Conservation (phyloP, 495 filamentous ascomycete genomes). For the Trichocladium antarcticum region DNA sequence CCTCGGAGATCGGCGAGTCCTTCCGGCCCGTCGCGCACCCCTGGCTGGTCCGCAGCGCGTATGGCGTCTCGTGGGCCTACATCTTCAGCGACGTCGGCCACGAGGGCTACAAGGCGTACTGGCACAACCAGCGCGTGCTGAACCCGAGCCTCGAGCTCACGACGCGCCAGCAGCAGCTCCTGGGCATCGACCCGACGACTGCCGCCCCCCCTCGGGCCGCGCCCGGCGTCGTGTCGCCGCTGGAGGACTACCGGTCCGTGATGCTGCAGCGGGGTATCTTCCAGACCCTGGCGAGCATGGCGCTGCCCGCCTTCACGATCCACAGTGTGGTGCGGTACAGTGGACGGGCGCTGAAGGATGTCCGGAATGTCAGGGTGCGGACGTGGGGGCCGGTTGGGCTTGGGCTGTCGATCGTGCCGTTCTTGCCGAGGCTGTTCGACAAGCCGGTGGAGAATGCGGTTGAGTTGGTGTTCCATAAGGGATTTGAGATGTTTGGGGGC, state of each 20-base stretch:
- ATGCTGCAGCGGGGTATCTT: slow-evolving; percentile 87
- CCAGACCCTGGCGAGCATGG: slow-evolving; percentile 86
- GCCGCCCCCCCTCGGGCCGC: slow-evolving; percentile 5
- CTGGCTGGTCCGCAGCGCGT: slow-evolving; percentile 65
- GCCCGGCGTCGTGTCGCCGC: slow-evolving; percentile 52
- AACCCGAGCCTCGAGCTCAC: slow-evolving; percentile 41
- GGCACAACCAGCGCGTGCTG: slow-evolving; percentile 56
- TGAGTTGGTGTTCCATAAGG: slow-evolving; percentile 80
- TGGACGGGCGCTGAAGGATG: slow-evolving; percentile 65
- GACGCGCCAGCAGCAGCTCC: slow-evolving; percentile 27
- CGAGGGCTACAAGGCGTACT: slow-evolving; percentile 92
- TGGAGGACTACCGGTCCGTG: slow-evolving; percentile 84
- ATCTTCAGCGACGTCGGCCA: slow-evolving; percentile 80
- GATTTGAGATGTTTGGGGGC: slow-evolving; percentile 58
- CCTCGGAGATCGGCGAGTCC: slow-evolving; percentile 91
- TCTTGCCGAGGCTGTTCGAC: slow-evolving; percentile 83
- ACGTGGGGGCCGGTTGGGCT: slow-evolving; percentile 89
- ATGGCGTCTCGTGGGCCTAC: slow-evolving; percentile 88
- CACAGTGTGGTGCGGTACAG: slow-evolving; percentile 84
- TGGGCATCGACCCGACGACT: slow-evolving; percentile 19
- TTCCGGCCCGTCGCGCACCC: slow-evolving; percentile 91
- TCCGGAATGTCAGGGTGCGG: slow-evolving; percentile 59
- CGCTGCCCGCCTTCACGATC: slow-evolving; percentile 87
- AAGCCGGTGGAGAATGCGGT: slow-evolving; percentile 83
- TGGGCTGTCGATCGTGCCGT: slow-evolving; percentile 77